A percentile compares a stretch with the other conserved stretches of the same genome.
Conservation (phyloP, 306 rosid genomes). For the Fragaria nilgerrensis region DNA sequence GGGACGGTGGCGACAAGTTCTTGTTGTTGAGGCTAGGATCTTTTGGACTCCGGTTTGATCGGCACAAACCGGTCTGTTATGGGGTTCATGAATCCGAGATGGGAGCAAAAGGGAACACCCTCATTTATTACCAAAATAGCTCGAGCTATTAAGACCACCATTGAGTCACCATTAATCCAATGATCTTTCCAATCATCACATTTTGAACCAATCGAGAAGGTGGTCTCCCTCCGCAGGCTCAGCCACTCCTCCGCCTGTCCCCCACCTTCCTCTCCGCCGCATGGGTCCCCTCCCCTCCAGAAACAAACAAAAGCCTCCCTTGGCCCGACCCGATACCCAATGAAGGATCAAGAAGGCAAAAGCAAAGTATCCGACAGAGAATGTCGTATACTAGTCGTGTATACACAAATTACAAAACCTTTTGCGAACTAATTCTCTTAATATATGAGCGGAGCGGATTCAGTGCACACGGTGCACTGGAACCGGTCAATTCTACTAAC, state of each 20-base stretch:
- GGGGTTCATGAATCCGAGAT: too few relatives aligned
- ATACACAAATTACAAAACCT: neutral
- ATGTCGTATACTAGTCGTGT: neutral
- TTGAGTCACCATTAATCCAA: neutral
- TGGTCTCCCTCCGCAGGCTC: constrained; percentile 18
- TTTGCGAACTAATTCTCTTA: neutral
- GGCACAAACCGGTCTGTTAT: too few relatives aligned
- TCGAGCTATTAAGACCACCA: neutral
- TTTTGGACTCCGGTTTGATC: too few relatives aligned
- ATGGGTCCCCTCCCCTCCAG: neutral
- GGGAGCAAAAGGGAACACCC: too few relatives aligned
- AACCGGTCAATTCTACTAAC: too few relatives aligned
- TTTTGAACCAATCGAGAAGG: constrained; percentile 9
- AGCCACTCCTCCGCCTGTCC: constrained; percentile 2
- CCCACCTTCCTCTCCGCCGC: neutral
- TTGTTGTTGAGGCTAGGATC: too few relatives aligned
- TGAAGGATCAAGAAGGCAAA: neutral
- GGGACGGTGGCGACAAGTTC: too few relatives aligned
- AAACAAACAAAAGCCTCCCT: constrained; percentile 14
- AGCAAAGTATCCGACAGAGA: neutral
- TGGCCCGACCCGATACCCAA: neutral
- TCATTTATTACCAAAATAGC: constrained; percentile 12
- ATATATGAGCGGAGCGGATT: too few relatives aligned
- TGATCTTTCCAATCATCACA: constrained; percentile 18
- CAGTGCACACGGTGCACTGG: too few relatives aligned